Base-by-base conservation (phyloP, 108 stramenopile species). In the Cyclotella baltica region DNA sequence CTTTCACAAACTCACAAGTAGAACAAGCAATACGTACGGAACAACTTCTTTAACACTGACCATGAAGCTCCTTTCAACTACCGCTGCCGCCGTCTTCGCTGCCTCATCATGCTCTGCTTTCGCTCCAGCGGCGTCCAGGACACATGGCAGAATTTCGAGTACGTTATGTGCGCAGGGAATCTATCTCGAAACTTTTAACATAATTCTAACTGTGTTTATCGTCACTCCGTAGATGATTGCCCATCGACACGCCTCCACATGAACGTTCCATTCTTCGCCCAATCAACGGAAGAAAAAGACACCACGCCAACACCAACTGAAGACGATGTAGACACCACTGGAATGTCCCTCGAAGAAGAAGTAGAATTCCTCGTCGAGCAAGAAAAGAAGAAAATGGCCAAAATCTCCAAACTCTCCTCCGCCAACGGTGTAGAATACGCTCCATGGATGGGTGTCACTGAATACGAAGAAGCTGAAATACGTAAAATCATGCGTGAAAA, bases 381-480 rank as follows among this genome's bases (percentile, higher is more conserved):
- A 69, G 93, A 92, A 62, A 33, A 93, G 25, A 29, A 27, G 31
- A 96, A 93, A 73, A 87, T 76, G 43, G 88, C 80, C 58, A 62
- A 76, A 15, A 88, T 91, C 43, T 91, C 90, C 33, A 94, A 94
- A 67, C 83, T 94, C 31, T 76, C 89, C 62, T 90, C 86, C 73
- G 85, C 82, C 20, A 83, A 78, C 11, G 93, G 96, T 65, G 84
- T 92, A 1, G 91, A 96, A 57, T 96, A 93, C 71, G 96, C 96
- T 40, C 96, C 96, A 4, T 96, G 96, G 96, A 94, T 96, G 96
- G 85, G 86, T 22, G 88, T 94, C 23, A 69, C 81, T 20, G 89
- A 79, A n/a, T 80, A 87, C 4, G 92, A 91, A 68, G 93, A 96
- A 52, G 73, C 71, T 9, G 25, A 79, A 28, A 96, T 96, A 62